Percentiles rank a stretch among this genome's conserved stretches.
phyloP scores from a whole-genome alignment of 352 stramenopile species.

The Pythium scleroteichum region DNA sequence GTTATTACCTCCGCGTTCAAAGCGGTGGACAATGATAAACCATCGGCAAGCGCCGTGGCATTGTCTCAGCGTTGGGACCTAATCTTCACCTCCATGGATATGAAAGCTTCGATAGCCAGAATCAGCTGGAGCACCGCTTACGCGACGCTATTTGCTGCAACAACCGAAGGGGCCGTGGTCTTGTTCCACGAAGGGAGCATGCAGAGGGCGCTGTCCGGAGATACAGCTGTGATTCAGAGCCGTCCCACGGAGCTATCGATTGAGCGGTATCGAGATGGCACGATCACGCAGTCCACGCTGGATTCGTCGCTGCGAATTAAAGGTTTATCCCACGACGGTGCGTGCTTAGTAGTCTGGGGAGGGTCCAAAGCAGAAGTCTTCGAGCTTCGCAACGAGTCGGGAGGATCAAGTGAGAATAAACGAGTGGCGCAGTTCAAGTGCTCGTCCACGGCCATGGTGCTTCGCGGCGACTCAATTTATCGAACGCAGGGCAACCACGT shows the following conservation, averaged over 20 bases:
- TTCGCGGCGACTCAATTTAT: slow-evolving; percentile 89
- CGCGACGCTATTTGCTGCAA: slow-evolving; percentile 70
- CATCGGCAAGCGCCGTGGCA: slow-evolving; percentile 8
- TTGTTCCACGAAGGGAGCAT: slow-evolving; percentile 87
- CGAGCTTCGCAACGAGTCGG: slow-evolving; percentile 49
- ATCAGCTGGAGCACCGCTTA: slow-evolving; percentile 73
- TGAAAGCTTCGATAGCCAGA: slow-evolving; percentile 44
- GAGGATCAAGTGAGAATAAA: slow-evolving; percentile 36
- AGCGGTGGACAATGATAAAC: background rate
- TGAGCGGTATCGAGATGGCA: slow-evolving; percentile 77
- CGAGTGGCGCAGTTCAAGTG: slow-evolving; percentile 74
- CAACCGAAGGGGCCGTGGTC: slow-evolving; percentile 57
- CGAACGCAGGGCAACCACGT: slow-evolving; percentile 82
- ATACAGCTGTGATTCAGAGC: slow-evolving; percentile 86
- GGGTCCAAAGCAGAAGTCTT: slow-evolving; percentile 87
- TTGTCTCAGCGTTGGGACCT: slow-evolving; percentile 70
- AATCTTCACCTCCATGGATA: slow-evolving; percentile 51
- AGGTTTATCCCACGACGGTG: slow-evolving; percentile 78
- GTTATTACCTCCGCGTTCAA: slow-evolving; percentile 15
- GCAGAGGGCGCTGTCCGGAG: slow-evolving; percentile 73
- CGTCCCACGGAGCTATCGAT: slow-evolving; percentile 70
- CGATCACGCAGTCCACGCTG: slow-evolving; percentile 62
- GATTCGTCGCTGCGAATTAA: slow-evolving; percentile 79
- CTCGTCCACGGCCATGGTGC: slow-evolving; percentile 61
- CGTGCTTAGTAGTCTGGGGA: slow-evolving; percentile 83